Evolutionary conservation across 2,329 filamentous ascomycete species (phyloP).

Genomic region (Sphaerulina vaccinii): DNA sequence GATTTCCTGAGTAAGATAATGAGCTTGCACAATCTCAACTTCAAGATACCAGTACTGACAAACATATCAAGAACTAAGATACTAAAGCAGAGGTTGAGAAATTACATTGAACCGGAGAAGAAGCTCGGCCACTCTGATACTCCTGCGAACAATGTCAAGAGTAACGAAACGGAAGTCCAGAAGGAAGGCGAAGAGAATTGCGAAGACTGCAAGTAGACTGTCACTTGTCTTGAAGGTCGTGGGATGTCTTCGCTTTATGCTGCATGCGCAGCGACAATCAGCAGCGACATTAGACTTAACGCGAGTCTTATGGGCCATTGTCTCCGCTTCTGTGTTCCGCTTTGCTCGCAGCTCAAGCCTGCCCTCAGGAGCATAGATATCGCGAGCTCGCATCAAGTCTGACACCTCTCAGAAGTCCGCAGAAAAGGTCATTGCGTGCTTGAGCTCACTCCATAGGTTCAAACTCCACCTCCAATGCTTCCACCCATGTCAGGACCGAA

Average conservation of each 20-base stretch:
- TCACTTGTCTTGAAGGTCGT: no score
- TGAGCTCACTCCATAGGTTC: no score
- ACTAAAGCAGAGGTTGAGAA: constrained; percentile 78
- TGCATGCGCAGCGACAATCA: neutral
- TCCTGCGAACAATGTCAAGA: constrained; percentile 29
- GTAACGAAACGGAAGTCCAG: neutral
- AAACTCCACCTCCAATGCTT: no score
- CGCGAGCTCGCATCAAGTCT: no score
- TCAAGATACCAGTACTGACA: neutral
- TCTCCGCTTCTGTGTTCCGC: no score
- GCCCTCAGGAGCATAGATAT: no score
- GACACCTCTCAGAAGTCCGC: no score
- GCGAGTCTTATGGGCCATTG: no score
- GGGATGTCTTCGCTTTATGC: no score
- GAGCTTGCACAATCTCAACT: neutral
- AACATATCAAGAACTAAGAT: constrained; percentile 62
- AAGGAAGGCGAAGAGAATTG: constrained; percentile 3
- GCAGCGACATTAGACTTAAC: neutral
- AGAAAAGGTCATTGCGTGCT: no score
- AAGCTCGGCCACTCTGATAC: constrained; percentile 71
- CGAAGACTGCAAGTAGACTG: constrained; percentile 17
- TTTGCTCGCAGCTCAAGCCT: no score
- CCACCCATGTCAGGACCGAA: no score
- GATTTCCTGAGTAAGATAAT: constrained; percentile 72
- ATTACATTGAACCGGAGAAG: constrained; percentile 74